These are phyloP conservation scores for Chrysoporthe deuterocubensis DNA, from an alignment of 2,329 filamentous ascomycete genomes.

Conservation along the genomic window DNA sequence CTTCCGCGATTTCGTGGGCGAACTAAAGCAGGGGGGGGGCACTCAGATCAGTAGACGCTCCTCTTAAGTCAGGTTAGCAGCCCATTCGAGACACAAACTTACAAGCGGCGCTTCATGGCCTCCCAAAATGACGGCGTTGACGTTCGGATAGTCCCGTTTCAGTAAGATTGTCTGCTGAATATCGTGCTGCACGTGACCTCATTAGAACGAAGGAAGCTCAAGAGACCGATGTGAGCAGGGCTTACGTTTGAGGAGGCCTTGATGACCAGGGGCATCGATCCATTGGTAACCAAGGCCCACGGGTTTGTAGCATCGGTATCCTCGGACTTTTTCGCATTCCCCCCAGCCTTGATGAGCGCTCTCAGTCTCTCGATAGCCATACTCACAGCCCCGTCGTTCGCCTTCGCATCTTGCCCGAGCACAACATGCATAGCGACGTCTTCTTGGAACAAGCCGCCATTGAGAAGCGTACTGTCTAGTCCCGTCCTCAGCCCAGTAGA, in stretches of 20 bases:
- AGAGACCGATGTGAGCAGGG: neutral
- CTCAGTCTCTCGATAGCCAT: constrained; percentile 40
- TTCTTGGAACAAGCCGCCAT: constrained; percentile 46
- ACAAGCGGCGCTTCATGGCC: constrained; percentile 45
- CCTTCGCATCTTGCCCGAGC: constrained; percentile 42
- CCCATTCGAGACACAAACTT: constrained; percentile 21
- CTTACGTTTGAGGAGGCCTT: constrained; percentile 44
- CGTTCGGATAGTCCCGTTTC: constrained; percentile 40
- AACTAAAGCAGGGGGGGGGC: constrained; percentile 35
- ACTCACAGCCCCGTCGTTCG: constrained; percentile 33
- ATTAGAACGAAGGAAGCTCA: constrained; percentile 2
- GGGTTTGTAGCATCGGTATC: constrained; percentile 27
- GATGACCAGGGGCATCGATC: constrained; percentile 45
- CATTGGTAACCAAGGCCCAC: constrained; percentile 43
- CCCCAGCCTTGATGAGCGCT: constrained; percentile 41
- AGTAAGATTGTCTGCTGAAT: constrained; percentile 46
- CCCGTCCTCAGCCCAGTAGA: constrained; percentile 46
- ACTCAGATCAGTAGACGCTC: neutral
- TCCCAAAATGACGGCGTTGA: constrained; percentile 45
- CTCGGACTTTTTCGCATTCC: constrained; percentile 36
- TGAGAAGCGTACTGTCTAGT: constrained; percentile 41
- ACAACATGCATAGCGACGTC: constrained; percentile 49
- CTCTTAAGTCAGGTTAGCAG: neutral
- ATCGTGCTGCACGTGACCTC: constrained; percentile 40
- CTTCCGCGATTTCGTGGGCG: constrained; percentile 43